Percentiles rank a stretch among this genome's conserved stretches.
Evolutionary conservation across 1,284 basidiomycete species (phyloP).

Genomic region (Clitocybe nebularis): DNA sequence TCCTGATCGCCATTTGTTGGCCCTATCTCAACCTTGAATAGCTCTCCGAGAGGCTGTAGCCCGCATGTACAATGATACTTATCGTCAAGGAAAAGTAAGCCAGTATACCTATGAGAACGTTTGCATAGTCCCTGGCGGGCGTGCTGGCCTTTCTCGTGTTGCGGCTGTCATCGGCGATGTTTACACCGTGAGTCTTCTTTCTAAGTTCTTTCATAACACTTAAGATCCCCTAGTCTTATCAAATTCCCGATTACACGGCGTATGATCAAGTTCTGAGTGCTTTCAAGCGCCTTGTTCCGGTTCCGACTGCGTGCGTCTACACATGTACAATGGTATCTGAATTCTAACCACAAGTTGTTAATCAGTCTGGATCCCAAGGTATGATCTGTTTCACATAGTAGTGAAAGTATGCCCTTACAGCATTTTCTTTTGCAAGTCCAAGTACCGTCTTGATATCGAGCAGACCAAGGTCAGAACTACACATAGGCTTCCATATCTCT

Average conservation of each 20-base stretch:
- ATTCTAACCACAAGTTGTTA: constrained; percentile 2
- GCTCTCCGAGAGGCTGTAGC: constrained; percentile 75
- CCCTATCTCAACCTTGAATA: too few species aligned
- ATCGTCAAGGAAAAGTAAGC: constrained; percentile 74
- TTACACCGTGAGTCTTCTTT: constrained; percentile 52
- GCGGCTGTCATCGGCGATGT: constrained; percentile 88
- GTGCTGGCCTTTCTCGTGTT: constrained; percentile 85
- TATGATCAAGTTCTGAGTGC: constrained; percentile 84
- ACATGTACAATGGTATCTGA: constrained; percentile 9
- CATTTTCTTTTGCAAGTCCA: constrained; percentile 24
- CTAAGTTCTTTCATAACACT: background rate
- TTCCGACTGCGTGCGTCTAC: constrained; percentile 74
- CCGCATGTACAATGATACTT: constrained; percentile 83
- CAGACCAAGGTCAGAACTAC: constrained; percentile 53
- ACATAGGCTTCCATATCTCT: background rate
- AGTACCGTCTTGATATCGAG: constrained; percentile 63
- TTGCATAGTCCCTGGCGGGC: constrained; percentile 88
- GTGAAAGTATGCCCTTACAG: too few species aligned
- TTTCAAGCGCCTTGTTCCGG: constrained; percentile 86
- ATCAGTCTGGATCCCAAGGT: constrained; percentile 58
- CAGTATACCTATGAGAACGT: constrained; percentile 91
- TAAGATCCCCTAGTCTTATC: constrained; percentile 54
- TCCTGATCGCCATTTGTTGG: too few species aligned
- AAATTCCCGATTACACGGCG: constrained; percentile 86
- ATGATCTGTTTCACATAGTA: constrained; percentile 16